phyloP scores from a whole-genome alignment of 176 grass and related monocot genomes.

The Eragrostis curvula region DNA sequence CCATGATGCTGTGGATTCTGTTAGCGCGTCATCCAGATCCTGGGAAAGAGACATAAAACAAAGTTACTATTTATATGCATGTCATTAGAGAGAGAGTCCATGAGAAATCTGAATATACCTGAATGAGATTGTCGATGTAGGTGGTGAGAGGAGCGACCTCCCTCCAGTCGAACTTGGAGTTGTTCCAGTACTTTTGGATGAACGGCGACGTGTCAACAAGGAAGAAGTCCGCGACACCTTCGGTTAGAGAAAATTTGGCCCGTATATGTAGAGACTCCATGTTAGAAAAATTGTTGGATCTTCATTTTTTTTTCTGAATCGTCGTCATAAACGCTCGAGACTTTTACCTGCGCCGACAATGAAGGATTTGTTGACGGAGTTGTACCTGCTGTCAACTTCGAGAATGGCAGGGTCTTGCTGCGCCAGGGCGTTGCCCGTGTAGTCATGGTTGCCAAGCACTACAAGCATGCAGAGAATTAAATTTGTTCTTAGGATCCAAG shows the following conservation, averaged over 20 bases:
- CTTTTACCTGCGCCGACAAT: constrained; percentile 43
- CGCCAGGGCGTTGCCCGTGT: constrained; percentile 48
- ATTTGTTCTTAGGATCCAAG: too few species aligned
- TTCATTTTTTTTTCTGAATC: too few species aligned
- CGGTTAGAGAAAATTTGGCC: too few species aligned
- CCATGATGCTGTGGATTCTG: constrained; percentile 66
- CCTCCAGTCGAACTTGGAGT: constrained; percentile 85
- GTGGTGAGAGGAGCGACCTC: constrained; percentile 70
- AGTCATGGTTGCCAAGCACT: constrained; percentile 58
- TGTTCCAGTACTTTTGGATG: constrained; percentile 76
- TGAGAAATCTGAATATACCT: constrained; percentile 8
- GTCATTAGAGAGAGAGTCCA: too few species aligned
- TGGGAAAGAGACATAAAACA: not conserved
- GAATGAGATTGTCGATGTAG: constrained; percentile 61
- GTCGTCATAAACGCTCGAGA: not conserved
- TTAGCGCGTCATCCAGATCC: constrained; percentile 63
- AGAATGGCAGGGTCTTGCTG: constrained; percentile 49
- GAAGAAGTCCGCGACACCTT: constrained; percentile 74
- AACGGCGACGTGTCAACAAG: constrained; percentile 82
- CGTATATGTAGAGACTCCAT: not conserved
- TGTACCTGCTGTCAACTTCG: constrained; percentile 40
- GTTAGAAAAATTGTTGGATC: too few species aligned
- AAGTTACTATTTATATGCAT: not conserved
- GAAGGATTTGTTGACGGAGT: constrained; percentile 49
- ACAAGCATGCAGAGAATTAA: not conserved